Evolutionary conservation across 352 stramenopile genomes (phyloP).

Genomic region (Pythium guiyangense): DNA sequence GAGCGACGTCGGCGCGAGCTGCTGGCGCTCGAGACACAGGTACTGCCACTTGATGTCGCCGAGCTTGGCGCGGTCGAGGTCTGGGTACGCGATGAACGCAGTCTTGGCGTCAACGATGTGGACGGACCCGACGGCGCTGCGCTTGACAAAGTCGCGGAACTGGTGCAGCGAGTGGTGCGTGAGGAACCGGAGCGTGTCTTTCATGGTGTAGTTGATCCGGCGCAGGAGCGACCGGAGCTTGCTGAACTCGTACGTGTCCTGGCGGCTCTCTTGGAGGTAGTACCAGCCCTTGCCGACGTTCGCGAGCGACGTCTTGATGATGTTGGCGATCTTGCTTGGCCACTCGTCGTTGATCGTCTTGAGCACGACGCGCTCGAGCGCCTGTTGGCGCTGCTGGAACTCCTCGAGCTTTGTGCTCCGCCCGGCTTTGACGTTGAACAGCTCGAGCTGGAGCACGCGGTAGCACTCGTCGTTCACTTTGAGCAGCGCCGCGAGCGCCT

Average conservation of each 20-base stretch:
- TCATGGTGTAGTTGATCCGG: slow-evolving; percentile 81
- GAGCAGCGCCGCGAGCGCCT: slow-evolving; percentile 64
- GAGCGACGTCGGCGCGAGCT: slow-evolving; percentile 48
- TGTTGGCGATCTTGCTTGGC: slow-evolving; percentile 59
- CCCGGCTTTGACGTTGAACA: slow-evolving; percentile 70
- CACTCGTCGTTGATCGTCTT: slow-evolving; percentile 84
- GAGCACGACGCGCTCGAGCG: slow-evolving; percentile 59
- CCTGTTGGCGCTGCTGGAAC: slow-evolving; percentile 79
- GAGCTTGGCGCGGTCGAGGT: slow-evolving; percentile 55
- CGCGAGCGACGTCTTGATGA: slow-evolving; percentile 65
- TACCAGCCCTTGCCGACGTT: slow-evolving; percentile 86
- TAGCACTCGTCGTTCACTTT: slow-evolving; percentile 88
- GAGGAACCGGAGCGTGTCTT: slow-evolving; percentile 73
- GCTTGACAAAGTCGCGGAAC: slow-evolving; percentile 68
- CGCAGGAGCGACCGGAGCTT: slow-evolving; percentile 72
- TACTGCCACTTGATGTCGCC: slow-evolving; percentile 80
- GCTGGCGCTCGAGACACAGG: slow-evolving; percentile 65
- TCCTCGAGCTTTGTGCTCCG: slow-evolving; percentile 83
- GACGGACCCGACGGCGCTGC: slow-evolving; percentile 43
- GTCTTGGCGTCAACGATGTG: slow-evolving; percentile 75
- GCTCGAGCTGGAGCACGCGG: slow-evolving; percentile 67
- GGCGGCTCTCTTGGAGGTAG: slow-evolving; percentile 74
- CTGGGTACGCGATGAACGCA: slow-evolving; percentile 56
- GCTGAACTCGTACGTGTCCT: slow-evolving; percentile 88
- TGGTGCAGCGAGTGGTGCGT: slow-evolving; percentile 67